A percentile compares a stretch with the other conserved stretches of the same genome.
Conservation (phyloP, 495 filamentous ascomycete genomes). For the Stereocaulon alpinum region DNA sequence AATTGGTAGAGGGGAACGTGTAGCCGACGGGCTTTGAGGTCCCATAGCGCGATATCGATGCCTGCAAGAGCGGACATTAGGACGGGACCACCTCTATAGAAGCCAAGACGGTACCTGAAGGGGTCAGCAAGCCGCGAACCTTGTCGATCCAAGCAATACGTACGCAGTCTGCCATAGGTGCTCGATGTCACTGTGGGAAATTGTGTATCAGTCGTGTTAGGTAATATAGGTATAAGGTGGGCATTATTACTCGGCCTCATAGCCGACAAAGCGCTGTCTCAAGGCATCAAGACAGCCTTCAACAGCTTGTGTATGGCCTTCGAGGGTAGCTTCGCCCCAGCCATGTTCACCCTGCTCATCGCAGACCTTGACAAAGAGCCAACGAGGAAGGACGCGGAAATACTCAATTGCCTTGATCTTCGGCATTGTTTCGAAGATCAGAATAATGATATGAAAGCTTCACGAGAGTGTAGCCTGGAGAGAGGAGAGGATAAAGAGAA, state of each 20-base stretch:
- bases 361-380: constrained; percentile 71
- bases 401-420: constrained; percentile 63
- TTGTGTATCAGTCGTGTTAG: constrained; percentile 10
- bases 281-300: constrained; percentile 65
- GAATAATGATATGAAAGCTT: background rate
- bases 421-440: constrained; percentile 37
- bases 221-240: background rate
- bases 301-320: constrained; percentile 66
- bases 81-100: constrained; percentile 76
- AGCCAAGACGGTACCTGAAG: constrained; percentile 44
- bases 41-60: constrained; percentile 78
- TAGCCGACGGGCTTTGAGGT: constrained; percentile 53
- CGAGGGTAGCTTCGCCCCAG: constrained; percentile 73
- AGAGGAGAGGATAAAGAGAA: background rate
- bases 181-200: constrained; percentile 56
- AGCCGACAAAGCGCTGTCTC: constrained; percentile 50
- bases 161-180: constrained; percentile 65
- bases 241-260: constrained; percentile 57
- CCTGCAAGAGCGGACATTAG: constrained; percentile 73
- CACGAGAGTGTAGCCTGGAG: background rate
- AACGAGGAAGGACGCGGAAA: constrained; percentile 62
- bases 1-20: constrained; percentile 64
- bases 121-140: background rate
- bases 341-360: constrained; percentile 53
- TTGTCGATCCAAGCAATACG: background rate